Evolutionary conservation across 225 moss, liverwort and hornwort species (phyloP), one percentile per base, ranked within the genome.

Genomic region (Antitrichia curtipendula): DNA sequence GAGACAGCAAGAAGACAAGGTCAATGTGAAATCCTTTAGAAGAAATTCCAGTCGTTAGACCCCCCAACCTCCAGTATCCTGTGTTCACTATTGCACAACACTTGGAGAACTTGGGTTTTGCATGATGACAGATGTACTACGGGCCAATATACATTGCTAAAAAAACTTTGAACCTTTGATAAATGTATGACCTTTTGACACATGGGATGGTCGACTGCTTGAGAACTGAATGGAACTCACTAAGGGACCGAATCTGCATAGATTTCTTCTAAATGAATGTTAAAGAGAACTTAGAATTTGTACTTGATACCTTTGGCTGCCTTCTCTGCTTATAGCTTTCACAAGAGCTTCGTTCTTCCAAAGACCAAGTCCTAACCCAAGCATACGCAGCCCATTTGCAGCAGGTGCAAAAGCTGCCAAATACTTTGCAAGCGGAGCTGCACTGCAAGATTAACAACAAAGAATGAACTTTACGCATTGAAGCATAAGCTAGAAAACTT

Each of bases 311-410:
- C 95, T 94, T 63, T 82, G 93, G 84, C 90, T 91, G 47, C 94
- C 97, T 75, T 92, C 93, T 90, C 97, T 94, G 89, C 90, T 94
- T 86, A 96, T 91, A n/a, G 97, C 92, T 88, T 95, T 96, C 75
- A 97, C 91, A 65, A 95, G 87, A 45, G 93, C 91, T 50, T 97
- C 97, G 89, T 96, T 92, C 76, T 91, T 87, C 88, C 94, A 91
- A 19, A 94, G 82, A 80, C 97, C 97, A 82, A 91, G 91, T 75
- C 97, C 96, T 87, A 97, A 82, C 23, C 90, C 84, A 56, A 96
- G 49, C 93, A 97, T 90, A 47, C 96, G 96, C 83, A 96, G 76
- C 70, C 91, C 91, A 85, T 97, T 97, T 36, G 87, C 93, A 68
- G 90, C 96, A 38, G 93, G 95, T 58, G 95, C 95, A 85, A 96